Evolutionary conservation across 192 early-diverging fungal genomes (phyloP), one percentile per base, ranked within the genome.

Genomic region (Chytriomyces confervae): DNA sequence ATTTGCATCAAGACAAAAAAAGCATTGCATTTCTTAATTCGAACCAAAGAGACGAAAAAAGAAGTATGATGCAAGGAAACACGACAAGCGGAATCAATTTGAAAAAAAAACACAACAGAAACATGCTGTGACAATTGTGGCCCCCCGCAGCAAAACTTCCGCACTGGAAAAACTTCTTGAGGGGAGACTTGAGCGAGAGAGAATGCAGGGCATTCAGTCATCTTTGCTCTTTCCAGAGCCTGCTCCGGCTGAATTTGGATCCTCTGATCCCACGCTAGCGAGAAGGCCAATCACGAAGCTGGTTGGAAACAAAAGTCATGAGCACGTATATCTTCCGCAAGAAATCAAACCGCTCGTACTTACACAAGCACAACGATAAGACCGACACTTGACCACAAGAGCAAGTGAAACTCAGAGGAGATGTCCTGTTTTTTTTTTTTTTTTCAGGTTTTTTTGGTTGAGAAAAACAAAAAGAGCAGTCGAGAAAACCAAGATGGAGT

Each of bases 231-330:
- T 77, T 29, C 62, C 75, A n/a, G 65, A 43, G 24, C 63, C 62
- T 7, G 63, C 62, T 27, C 63, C 65, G 11, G 20, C 11, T 6
- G 63, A 13, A 48, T 69, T 29, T 5, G 46, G n/a, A 24, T 53
- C 75, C 11, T 53, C 75, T n/a, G 45, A 45, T 7, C 75, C 75
- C 13, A 77, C 65, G 27, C 63, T 66, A 18, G 62, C 62, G 18
- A 77, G 27, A 11, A 77, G 43, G 46, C 75, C 75, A 43, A 77
- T 50, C 7, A 77, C 65, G 50, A 77, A 77, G 9, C 75, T 77
- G 66, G 20, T 50, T 47, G 24, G 24, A 69, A n/a, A 7, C 18
- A 36, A 69, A 66, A 53, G 16, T 49, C 13, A 27, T 16, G n/a
- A 62, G 16, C 7, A 11, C 4, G 36, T 36, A 36, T 36, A 2